phyloP scores from a whole-genome alignment of 1,284 basidiomycete species.

The Melampsora medusae region DNA sequence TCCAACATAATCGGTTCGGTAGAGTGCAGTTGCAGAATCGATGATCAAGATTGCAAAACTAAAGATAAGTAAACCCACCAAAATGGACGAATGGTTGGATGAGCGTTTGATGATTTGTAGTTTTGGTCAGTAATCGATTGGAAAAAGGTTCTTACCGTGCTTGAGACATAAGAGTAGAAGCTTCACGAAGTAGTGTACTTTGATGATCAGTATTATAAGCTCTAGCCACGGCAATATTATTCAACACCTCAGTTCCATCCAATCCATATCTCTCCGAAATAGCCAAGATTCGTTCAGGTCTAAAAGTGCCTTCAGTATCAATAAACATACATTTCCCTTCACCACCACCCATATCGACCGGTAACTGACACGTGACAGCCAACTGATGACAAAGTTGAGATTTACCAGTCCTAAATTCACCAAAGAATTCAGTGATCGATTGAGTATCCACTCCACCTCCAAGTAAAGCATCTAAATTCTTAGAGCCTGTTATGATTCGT shows the following conservation, averaged over 20 bases:
- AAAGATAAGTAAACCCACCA: slow-evolving; percentile 47
- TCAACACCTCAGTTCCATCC: slow-evolving; percentile 93
- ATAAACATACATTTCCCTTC: slow-evolving; percentile 99
- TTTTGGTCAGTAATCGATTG: too few relatives aligned
- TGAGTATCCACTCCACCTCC: slow-evolving; percentile 99
- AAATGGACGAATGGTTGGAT: slow-evolving; percentile 40
- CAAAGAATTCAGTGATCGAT: slow-evolving; percentile 96
- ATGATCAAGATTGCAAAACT: slow-evolving; percentile 96
- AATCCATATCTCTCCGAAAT: slow-evolving; percentile 93
- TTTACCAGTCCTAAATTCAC: slow-evolving; percentile 98
- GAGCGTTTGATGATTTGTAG: not conserved
- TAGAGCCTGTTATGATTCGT: slow-evolving; percentile 93
- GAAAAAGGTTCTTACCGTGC: slow-evolving; percentile 66
- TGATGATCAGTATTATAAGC: slow-evolving; percentile 99
- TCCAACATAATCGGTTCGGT: slow-evolving; percentile 92
- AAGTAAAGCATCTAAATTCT: slow-evolving; percentile 89
- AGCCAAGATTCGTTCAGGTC: slow-evolving; percentile 87
- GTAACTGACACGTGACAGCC: slow-evolving; percentile 93
- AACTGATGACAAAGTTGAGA: slow-evolving; percentile 97
- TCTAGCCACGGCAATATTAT: slow-evolving; percentile 97
- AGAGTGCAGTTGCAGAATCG: slow-evolving; percentile 93
- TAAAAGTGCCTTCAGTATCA: slow-evolving; percentile 98
- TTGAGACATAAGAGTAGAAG: slow-evolving; percentile 94
- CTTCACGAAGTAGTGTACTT: slow-evolving; percentile 80
- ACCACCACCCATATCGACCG: slow-evolving; percentile 95